These are phyloP conservation scores for Boletus barrowsii DNA, from an alignment of 768 basidiomycete genomes.

Conservation along the genomic window DNA sequence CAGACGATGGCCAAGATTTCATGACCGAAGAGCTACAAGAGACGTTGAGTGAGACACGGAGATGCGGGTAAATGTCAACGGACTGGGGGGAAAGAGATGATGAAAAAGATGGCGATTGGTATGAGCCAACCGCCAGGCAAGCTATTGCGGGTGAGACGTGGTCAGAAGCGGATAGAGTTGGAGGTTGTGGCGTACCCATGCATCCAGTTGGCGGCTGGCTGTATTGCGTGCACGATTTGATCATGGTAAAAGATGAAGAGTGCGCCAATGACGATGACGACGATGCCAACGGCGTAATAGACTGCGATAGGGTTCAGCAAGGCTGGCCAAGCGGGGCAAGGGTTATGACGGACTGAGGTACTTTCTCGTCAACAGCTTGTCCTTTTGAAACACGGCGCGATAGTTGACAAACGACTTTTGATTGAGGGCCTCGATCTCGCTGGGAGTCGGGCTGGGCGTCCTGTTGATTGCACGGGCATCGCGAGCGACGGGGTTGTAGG, in stretches of 20 bases:
- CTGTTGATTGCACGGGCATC: constrained; percentile 27
- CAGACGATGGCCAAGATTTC: constrained; percentile 88
- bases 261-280: constrained; percentile 47
- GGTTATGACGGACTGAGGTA: constrained; percentile 51
- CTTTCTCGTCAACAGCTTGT: constrained; percentile 54
- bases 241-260: constrained; percentile 63
- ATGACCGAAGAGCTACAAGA: constrained; percentile 75
- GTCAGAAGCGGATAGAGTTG: neutral
- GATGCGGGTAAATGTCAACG: constrained; percentile 14
- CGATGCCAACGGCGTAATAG: constrained; percentile 48
- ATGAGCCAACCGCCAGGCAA: constrained; percentile 66
- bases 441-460: constrained; percentile 66
- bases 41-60: constrained; percentile 2
- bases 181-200: constrained; percentile 29
- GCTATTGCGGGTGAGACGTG: constrained; percentile 30
- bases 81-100: constrained; percentile 85
- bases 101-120: constrained; percentile 76
- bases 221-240: constrained; percentile 49
- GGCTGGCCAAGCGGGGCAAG: neutral
- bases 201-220: constrained; percentile 47
- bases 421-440: constrained; percentile 47
- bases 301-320: constrained; percentile 21
- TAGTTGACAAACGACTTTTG: constrained; percentile 43
- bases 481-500: constrained; percentile 13
- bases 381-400: constrained; percentile 40